Evolutionary conservation across 495 filamentous ascomycete species (phyloP), one percentile per base, ranked within the genome.

Genomic region (Penicillium simplicissimum): DNA sequence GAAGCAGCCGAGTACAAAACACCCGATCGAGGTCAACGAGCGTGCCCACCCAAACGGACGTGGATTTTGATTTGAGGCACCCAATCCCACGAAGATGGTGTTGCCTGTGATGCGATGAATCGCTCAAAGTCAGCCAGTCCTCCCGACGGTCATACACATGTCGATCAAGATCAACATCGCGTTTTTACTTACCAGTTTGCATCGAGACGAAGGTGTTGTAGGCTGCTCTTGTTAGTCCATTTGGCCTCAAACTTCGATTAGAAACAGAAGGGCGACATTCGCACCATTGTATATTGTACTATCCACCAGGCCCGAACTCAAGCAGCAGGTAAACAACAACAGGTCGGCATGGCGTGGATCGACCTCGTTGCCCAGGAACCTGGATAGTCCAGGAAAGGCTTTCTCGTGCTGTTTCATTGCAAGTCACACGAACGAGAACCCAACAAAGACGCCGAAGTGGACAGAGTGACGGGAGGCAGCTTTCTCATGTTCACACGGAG

Each of bases 81-180:
- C 85, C 52, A 88, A 76, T 47, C 84, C 83, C 23, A 87, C 73
- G 76, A 88, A 86, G 58, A 88, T 83, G 17, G 85, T 87, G 60
- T 88, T 88, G 28, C 85, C 84, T 72, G 34, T 10, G 10, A 4
- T 8, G 55, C 28, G 8, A 53, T 8, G 8, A 8, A 21, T 35
- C 19, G 17, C 4, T 8, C 0, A 19, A n/a, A 13, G 31, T 31
- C 23, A 21, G 33, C 6, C n/a, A 14, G n/a, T 8, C 23, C 15
- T 25, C n/a, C 13, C 23, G 11, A 52, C 13, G 5, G 19, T 48
- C 21, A 43, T 15, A 6, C 11, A 48, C 19, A 25, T 13, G 8
- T 14, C 13, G 6, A 25, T 48, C 10, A 37, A 11, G 25, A 17
- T 23, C n/a, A 17, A 34, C 5, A n/a, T 42, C 21, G 9, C 8